Evolutionary conservation across 495 filamentous ascomycete genomes (phyloP).

Genomic region (Xylaria intraflava): DNA sequence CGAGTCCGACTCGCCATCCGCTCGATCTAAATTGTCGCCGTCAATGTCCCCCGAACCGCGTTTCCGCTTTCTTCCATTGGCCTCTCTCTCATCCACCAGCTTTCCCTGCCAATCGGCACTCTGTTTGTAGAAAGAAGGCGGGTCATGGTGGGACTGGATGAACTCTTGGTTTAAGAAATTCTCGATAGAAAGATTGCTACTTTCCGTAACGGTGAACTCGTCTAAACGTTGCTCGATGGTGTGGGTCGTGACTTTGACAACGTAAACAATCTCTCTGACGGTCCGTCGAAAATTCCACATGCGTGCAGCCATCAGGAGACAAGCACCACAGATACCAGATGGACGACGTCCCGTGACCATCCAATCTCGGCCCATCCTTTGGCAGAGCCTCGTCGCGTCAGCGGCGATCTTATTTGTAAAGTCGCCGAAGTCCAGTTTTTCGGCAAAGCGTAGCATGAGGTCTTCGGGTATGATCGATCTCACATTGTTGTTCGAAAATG

Average conservation of each 20-base stretch:
- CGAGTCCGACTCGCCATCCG: constrained; percentile 1
- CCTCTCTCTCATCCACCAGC: constrained; percentile 36
- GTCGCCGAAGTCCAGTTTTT: constrained; percentile 79
- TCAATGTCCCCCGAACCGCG: constrained; percentile 31
- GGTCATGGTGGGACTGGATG: constrained; percentile 56
- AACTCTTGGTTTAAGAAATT: constrained; percentile 67
- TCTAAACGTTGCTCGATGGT: constrained; percentile 84
- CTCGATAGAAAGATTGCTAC: constrained; percentile 71
- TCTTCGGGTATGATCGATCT: constrained; percentile 68
- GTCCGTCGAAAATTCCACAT: constrained; percentile 97
- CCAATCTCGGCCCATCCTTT: constrained; percentile 93
- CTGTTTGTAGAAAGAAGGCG: constrained; percentile 71
- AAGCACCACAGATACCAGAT: constrained; percentile 89
- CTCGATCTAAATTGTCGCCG: constrained; percentile 19
- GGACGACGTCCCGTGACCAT: constrained; percentile 90
- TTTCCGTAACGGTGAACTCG: constrained; percentile 80
- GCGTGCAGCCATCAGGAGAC: constrained; percentile 85
- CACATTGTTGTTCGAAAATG: constrained; percentile 43
- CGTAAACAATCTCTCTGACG: constrained; percentile 85
- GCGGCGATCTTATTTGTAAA: constrained; percentile 72
- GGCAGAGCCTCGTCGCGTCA: constrained; percentile 76
- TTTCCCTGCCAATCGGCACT: constrained; percentile 45
- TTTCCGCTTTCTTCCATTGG: constrained; percentile 35
- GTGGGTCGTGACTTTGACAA: constrained; percentile 87
- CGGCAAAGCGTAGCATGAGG: constrained; percentile 81